These are phyloP conservation scores for Monosporozyma yasuniensis DNA, from an alignment of 805 yeast genomes.

Conservation along the genomic window DNA sequence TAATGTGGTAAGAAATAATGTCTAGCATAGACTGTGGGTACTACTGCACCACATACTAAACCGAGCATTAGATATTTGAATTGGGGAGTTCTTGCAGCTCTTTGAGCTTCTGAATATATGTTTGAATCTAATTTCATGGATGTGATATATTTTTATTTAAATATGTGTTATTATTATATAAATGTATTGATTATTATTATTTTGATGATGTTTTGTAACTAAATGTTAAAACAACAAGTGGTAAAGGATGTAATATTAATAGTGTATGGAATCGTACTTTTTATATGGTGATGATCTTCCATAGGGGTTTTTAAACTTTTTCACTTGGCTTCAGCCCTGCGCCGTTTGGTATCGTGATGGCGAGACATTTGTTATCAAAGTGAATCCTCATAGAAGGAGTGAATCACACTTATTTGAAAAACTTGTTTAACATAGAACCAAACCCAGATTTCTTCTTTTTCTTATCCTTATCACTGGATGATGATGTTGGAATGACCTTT, in stretches of 20 bases:
- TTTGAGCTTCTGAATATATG: conserved; percentile 22
- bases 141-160: neutral
- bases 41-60: conserved; percentile 21
- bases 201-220: neutral
- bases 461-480: neutral
- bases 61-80: conserved; percentile 22
- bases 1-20: conserved; percentile 12
- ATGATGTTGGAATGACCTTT: neutral
- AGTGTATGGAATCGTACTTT: neutral
- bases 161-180: neutral
- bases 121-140: conserved; percentile 22
- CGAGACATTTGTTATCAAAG: neutral
- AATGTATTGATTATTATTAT: neutral
- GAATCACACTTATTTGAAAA: conserved; percentile 11
- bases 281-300: neutral
- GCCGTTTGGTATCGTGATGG: conserved; percentile 2
- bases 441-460: conserved; percentile 11
- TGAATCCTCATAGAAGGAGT: too few species aligned
- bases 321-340: neutral
- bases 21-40: conserved; percentile 20
- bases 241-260: neutral
- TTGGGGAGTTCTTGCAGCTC: conserved; percentile 19
- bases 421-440: conserved; percentile 18
- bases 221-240: too few species aligned
- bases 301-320: neutral